Evolutionary conservation across 176 grass and related monocot genomes (phyloP), one percentile per base, ranked within the genome.

Genomic region (Aechmea fasciata): DNA sequence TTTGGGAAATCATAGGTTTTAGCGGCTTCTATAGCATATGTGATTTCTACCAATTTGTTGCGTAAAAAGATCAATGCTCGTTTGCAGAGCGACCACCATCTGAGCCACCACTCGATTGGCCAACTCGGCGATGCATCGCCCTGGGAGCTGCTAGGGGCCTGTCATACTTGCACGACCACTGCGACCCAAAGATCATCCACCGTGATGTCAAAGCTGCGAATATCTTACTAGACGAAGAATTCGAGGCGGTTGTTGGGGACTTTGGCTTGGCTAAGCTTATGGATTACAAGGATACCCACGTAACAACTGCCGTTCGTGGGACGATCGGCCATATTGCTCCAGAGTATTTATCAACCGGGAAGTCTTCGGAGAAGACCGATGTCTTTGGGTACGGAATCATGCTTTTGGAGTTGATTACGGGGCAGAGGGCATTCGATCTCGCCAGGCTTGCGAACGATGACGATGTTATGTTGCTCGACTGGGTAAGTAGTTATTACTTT

Each of bases 141-240:
- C 55, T 95, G 61, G 87, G 91, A 49, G 69, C 91, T n/a, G 87
- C 91, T 19, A 83, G 87, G 33, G 87, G 91, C 1, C 75, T 95
- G 14, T 90, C 84, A 0, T 95, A 95, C 20, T 52, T 95, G 74
- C 91, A 95, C 0, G 83, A 95, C 29, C 91, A 93, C 71, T 93
- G 90, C n/a, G 90, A 93, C 66, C 90, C 90, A 48, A 89, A 89
- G 76, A 93, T 93, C 71, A 93, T 93, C 26, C 90, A 93, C 55
- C 80, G 90, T 47, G 83, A 93, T 49, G 86, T 93, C 17, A 93
- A 89, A 73, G 86, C 83, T 0, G 83, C 90, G 48, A 93, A 93
- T 73, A 93, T 89, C 50, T 76, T 93, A 13, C 63, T 93, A 48
- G 90, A 89, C 3, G 86, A 93, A 81, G 75, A 74, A 20, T 93